These are phyloP conservation scores for Tetrastigma voinierianum DNA, from an alignment of 164 flowering plant species.

Conservation along the genomic window DNA sequence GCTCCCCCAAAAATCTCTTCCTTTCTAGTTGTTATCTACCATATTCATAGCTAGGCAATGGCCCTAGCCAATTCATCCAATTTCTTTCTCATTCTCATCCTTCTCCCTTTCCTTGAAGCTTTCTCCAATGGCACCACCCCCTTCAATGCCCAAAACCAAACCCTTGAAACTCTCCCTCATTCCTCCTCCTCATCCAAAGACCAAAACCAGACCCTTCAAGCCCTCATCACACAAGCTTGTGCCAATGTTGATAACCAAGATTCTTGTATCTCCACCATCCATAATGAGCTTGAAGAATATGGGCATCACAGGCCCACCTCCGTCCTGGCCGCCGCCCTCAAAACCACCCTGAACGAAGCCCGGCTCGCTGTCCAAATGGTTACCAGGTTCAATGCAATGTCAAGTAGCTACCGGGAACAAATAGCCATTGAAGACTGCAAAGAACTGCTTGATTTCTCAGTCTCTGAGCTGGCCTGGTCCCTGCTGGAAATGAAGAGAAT, in stretches of 20 bases:
- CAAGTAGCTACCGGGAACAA: slow-evolving; percentile 62
- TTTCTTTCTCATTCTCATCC: slow-evolving; percentile 19
- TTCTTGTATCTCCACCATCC: slow-evolving; percentile 38
- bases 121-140: slow-evolving; percentile 14
- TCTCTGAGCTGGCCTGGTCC: slow-evolving; percentile 77
- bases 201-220: slow-evolving; percentile 17
- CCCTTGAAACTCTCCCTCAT: slow-evolving; percentile 20
- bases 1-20: neutral
- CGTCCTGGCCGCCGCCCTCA: slow-evolving; percentile 58
- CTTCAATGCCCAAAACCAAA: slow-evolving; percentile 10
- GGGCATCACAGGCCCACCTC: slow-evolving; percentile 23
- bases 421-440: slow-evolving; percentile 76
- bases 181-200: slow-evolving; percentile 9
- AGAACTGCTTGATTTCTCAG: slow-evolving; percentile 80
- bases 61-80: slow-evolving; percentile 16
- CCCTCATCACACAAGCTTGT: slow-evolving; percentile 50
- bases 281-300: slow-evolving; percentile 21
- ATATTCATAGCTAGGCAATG: slow-evolving; percentile 13
- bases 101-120: slow-evolving; percentile 23
- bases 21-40: neutral
- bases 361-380: slow-evolving; percentile 39
- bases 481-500: slow-evolving; percentile 57
- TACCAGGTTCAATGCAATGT: slow-evolving; percentile 51
- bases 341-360: slow-evolving; percentile 50
- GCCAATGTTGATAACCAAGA: slow-evolving; percentile 28